phyloP scores from a whole-genome alignment of 164 flowering plant genomes.

The Cinnamomum chago region DNA sequence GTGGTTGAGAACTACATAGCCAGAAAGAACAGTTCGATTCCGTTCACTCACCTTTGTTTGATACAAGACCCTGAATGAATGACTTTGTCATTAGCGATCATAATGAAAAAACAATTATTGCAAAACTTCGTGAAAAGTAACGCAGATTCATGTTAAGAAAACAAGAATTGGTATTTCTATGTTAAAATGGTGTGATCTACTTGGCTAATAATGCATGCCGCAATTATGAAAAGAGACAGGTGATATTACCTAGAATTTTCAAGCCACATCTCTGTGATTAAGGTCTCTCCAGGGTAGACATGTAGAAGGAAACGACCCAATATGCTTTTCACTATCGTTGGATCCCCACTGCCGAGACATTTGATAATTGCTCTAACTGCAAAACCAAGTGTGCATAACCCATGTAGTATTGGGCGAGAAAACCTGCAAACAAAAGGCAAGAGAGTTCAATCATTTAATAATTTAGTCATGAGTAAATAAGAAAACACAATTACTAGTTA shows the following conservation, averaged over 20 bases:
- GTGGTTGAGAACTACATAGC: slow-evolving; percentile 54
- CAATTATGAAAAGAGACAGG: background rate
- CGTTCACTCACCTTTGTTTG: slow-evolving; percentile 81
- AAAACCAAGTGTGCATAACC: slow-evolving; percentile 90
- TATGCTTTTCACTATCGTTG: slow-evolving; percentile 52
- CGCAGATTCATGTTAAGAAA: too few relatives aligned
- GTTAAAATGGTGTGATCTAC: too few relatives aligned
- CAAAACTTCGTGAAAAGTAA: background rate
- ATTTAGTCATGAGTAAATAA: background rate
- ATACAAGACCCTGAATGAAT: slow-evolving; percentile 69
- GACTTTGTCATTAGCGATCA: background rate
- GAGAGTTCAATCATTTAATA: background rate
- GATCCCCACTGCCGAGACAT: slow-evolving; percentile 68
- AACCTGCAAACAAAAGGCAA: slow-evolving; percentile 42
- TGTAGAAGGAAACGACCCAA: slow-evolving; percentile 77
- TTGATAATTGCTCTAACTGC: slow-evolving; percentile 81
- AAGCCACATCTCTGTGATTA: slow-evolving; percentile 94
- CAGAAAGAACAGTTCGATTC: slow-evolving; percentile 66
- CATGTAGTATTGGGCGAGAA: slow-evolving; percentile 89
- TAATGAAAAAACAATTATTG: background rate
- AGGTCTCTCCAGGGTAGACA: slow-evolving; percentile 89
- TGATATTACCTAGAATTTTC: slow-evolving; percentile 55
- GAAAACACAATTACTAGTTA: background rate
- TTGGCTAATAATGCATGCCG: background rate
- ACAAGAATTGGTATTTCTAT: too few relatives aligned